Base-by-base conservation (phyloP, 768 basidiomycete species). In the Russula sp. region DNA sequence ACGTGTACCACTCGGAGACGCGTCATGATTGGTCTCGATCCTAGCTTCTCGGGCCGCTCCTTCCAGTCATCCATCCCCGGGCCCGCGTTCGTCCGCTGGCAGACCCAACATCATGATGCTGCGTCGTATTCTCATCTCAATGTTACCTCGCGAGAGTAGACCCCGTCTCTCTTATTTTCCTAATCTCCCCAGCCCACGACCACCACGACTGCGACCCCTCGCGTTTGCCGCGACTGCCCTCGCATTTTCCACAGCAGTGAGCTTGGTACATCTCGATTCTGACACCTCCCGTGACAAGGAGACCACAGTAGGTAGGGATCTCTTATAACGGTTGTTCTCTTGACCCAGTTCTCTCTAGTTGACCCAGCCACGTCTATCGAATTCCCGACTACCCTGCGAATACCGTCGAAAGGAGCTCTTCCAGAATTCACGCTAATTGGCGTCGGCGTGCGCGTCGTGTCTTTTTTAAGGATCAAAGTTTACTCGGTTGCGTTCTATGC, bases 401-500 rank as follows among this genome's bases (percentile, higher is more conserved):
- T 90, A 22, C 84, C 86, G 20, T 83, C 88, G 37, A 88, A 84
- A 68, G 73, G 82, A 16, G 80, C 83, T 10, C 73, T 83, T 6
- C 84, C 88, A 9, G 74, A 80, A 2, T 82, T 91, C 68, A 81
- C 84, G 11, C 80, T 96, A 6, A 75, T 97, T 20, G 94, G 94
- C 6, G 76, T 92, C 1, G 94, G 94, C 27, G 91, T 94, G 44
- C 80, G 94, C 55, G 91, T 87, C 0, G 93, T 97, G 35, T 93
- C 92, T 14, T 94, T 97, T 74, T 78, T 96, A 44, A 81, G 86
- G 7, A 83, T 97, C 66, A 85, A 91, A 71, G 94, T 96, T 16
- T 97, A 97, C 74, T 89, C 88, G 11, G 84, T 92, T 39, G 94
- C 83, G 2, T 93, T 97, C 75, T 97, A 96, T 73, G 88, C 91